These are phyloP conservation scores for Fraxinus pennsylvanica DNA, from an alignment of 257 asterid species.

Conservation along the genomic window DNA sequence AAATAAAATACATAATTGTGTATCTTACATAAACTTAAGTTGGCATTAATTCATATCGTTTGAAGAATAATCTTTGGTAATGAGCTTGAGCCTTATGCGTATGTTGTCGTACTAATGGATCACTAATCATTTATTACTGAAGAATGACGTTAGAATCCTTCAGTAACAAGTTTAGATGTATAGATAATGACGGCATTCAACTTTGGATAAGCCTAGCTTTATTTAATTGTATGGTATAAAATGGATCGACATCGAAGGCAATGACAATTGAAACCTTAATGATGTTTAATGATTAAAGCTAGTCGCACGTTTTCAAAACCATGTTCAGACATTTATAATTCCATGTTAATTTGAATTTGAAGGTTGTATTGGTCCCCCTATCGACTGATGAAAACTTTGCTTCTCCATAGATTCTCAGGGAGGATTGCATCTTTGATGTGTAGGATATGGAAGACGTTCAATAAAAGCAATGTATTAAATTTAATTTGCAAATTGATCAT, in stretches of 20 bases:
- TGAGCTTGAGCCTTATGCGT: neutral
- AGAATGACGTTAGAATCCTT: neutral
- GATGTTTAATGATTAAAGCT: conserved; percentile 36
- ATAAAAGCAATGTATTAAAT: neutral
- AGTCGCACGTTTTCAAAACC: conserved; percentile 4
- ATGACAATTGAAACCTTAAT: conserved; percentile 31
- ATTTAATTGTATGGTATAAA: conserved; percentile 10
- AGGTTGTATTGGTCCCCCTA: conserved; percentile 13
- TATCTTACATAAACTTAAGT: too few relatives aligned
- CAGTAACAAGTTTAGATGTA: neutral
- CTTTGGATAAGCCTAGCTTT: neutral
- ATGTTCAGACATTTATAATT: neutral
- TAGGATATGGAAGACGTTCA: neutral
- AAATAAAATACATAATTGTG: too few relatives aligned
- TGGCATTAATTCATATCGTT: too few relatives aligned
- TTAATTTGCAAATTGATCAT: too few relatives aligned
- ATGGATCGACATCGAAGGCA: conserved; percentile 26
- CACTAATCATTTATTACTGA: neutral
- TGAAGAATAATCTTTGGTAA: too few relatives aligned
- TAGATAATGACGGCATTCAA: conserved; percentile 24
- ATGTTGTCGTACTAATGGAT: too few relatives aligned
- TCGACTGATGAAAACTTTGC: neutral
- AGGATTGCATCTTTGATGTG: neutral
- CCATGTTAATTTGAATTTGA: conserved; percentile 17
- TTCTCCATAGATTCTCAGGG: neutral